Evolutionary conservation across 345 rosid genomes (phyloP).

Genomic region (Syzygium jambos): DNA sequence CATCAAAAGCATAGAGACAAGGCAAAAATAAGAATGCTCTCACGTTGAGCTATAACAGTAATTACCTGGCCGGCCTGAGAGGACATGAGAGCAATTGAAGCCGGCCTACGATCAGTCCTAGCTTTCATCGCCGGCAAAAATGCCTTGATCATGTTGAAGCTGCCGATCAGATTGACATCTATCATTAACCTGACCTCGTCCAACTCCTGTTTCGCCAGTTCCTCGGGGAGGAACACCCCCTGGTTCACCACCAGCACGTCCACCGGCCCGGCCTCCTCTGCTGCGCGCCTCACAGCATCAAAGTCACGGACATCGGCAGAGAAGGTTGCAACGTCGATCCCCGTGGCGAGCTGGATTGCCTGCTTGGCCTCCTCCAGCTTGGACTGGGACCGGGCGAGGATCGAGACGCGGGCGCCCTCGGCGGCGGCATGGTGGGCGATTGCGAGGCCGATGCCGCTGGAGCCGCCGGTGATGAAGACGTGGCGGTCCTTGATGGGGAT

Average conservation of each 20-base stretch:
- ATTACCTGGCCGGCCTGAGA: conserved; percentile 91
- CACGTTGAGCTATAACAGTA: neutral
- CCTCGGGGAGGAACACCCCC: conserved; percentile 61
- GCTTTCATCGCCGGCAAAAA: conserved; percentile 68
- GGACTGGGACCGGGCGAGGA: conserved; percentile 50
- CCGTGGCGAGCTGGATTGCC: conserved; percentile 53
- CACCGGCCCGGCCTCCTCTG: conserved; percentile 50
- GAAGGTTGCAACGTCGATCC: conserved; percentile 50
- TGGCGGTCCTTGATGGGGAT: conserved; percentile 71
- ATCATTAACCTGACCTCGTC: conserved; percentile 68
- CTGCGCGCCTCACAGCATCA: conserved; percentile 39
- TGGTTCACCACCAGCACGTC: conserved; percentile 81
- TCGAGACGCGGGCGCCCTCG: conserved; percentile 68
- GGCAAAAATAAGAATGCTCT: neutral
- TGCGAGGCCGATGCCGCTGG: conserved; percentile 81
- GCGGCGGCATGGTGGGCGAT: conserved; percentile 62
- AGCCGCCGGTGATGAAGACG: conserved; percentile 89
- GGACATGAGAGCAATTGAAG: conserved; percentile 60
- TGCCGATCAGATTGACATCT: conserved; percentile 77
- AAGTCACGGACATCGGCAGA: conserved; percentile 75
- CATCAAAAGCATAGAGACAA: neutral
- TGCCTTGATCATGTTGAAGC: conserved; percentile 73
- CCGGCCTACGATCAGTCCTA: conserved; percentile 45
- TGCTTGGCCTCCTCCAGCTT: conserved; percentile 65
- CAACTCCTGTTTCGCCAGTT: conserved; percentile 46